Conservation (phyloP, 495 filamentous ascomycete genomes). For the Cercophora sp. region DNA sequence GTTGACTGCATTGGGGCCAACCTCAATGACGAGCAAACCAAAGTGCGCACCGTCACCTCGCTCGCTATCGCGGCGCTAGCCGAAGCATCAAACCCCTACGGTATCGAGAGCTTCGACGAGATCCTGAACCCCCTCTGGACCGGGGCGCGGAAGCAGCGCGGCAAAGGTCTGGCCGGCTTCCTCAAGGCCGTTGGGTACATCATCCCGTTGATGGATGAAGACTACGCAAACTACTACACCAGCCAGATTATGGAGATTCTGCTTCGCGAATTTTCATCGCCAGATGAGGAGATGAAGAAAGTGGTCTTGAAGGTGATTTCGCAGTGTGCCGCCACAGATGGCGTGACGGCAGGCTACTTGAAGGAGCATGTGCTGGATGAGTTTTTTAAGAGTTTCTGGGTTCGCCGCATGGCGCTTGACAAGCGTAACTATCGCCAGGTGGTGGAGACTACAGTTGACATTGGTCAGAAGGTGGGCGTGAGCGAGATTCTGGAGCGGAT, state of each 20-base stretch:
- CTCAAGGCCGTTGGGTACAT: slow-evolving; percentile 97
- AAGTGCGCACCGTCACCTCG: slow-evolving; percentile 93
- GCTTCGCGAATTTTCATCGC: slow-evolving; percentile 89
- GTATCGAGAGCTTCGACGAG: slow-evolving; percentile 98
- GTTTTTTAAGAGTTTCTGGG: slow-evolving; percentile 99
- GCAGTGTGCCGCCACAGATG: slow-evolving; percentile 92
- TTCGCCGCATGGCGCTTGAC: slow-evolving; percentile 91
- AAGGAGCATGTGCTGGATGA: slow-evolving; percentile 92
- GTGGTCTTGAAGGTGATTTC: slow-evolving; percentile 96
- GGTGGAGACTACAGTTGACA: slow-evolving; percentile 95
- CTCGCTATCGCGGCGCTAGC: slow-evolving; percentile 93
- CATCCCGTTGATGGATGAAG: slow-evolving; percentile 98
- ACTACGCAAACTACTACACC: slow-evolving; percentile 99
- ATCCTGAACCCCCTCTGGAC: slow-evolving; percentile 98
- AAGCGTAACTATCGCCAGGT: slow-evolving; percentile 96
- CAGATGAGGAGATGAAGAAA: slow-evolving; percentile 99
- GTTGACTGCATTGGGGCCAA: slow-evolving; percentile 96
- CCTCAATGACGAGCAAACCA: slow-evolving; percentile 94
- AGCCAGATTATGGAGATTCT: slow-evolving; percentile 99
- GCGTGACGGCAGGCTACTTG: slow-evolving; percentile 89
- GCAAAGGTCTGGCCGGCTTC: slow-evolving; percentile 93
- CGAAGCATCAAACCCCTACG: slow-evolving; percentile 95
- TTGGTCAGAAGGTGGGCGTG: slow-evolving; percentile 94
- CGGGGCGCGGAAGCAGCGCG: slow-evolving; percentile 89
- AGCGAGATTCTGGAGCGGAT: slow-evolving; percentile 92